A percentile compares a stretch with the other conserved stretches of the same genome.
These are phyloP conservation scores for Aschersonia sp. DNA, from an alignment of 2,329 filamentous ascomycete species.

Conservation along the genomic window DNA sequence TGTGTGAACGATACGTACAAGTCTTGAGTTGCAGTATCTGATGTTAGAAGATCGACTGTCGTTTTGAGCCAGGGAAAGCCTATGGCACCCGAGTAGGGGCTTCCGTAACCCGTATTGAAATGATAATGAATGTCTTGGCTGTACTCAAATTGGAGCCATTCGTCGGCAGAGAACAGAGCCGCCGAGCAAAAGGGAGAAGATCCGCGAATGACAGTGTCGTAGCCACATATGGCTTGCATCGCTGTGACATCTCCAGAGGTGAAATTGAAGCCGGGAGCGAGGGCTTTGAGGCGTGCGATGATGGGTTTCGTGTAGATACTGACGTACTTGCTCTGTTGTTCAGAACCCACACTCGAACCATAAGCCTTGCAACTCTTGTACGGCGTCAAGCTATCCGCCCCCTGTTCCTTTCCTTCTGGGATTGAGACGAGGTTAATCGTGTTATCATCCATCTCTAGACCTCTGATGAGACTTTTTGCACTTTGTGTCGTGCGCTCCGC, in stretches of 20 bases:
- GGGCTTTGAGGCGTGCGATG: slow-evolving; percentile 36
- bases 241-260: slow-evolving; percentile 46
- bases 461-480: slow-evolving; percentile 41
- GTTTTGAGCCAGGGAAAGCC: slow-evolving; percentile 55
- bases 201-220: slow-evolving; percentile 49
- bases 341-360: slow-evolving; percentile 38
- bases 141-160: slow-evolving; percentile 55
- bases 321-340: slow-evolving; percentile 35
- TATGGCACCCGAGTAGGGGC: slow-evolving; percentile 37
- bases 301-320: slow-evolving; percentile 46
- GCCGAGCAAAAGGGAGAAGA: slow-evolving; percentile 47
- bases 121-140: slow-evolving; percentile 49
- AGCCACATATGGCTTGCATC: slow-evolving; percentile 52
- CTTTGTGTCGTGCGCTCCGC: slow-evolving; percentile 46
- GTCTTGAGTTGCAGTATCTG: slow-evolving; percentile 29
- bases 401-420: slow-evolving; percentile 39
- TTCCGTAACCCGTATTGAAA: slow-evolving; percentile 53
- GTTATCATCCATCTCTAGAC: slow-evolving; percentile 36
- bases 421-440: slow-evolving; percentile 39
- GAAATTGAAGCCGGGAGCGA: slow-evolving; percentile 46
- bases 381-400: slow-evolving; percentile 46
- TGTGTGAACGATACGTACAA: slow-evolving; percentile 57
- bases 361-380: slow-evolving; percentile 53
- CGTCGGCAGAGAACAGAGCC: slow-evolving; percentile 41
- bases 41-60: slow-evolving; percentile 34